A percentile compares a stretch with the other conserved stretches of the same genome.
phyloP scores from a whole-genome alignment of 164 flowering plant species.

The Pachysandra terminalis region DNA sequence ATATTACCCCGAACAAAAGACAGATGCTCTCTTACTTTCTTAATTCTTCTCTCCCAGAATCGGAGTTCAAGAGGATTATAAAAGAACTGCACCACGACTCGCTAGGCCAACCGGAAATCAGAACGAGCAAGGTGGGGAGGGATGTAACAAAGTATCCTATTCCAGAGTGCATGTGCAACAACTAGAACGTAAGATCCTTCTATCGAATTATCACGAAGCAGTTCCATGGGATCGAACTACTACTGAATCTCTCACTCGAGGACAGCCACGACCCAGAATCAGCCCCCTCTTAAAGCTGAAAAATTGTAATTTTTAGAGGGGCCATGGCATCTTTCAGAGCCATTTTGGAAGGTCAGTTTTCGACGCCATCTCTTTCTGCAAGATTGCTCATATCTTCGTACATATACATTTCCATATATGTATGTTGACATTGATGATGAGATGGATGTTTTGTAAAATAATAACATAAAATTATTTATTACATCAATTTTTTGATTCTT shows the following conservation, averaged over 20 bases:
- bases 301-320: not conserved
- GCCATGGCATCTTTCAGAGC: not conserved
- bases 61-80: slow-evolving; percentile 67
- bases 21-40: slow-evolving; percentile 82
- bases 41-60: slow-evolving; percentile 66
- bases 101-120: slow-evolving; percentile 84
- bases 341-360: not conserved
- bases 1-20: slow-evolving; percentile 92
- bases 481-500: no score
- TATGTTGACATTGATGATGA: not conserved
- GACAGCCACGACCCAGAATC: not conserved
- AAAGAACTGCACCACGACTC: slow-evolving; percentile 72
- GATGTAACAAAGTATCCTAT: slow-evolving; percentile 94
- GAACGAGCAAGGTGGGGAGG: slow-evolving; percentile 66
- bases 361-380: not conserved
- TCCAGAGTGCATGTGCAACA: slow-evolving; percentile 97
- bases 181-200: slow-evolving; percentile 4
- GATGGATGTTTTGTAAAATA: not conserved
- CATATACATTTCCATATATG: no score
- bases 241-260: not conserved
- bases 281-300: not conserved
- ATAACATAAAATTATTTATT: no score
- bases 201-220: not conserved
- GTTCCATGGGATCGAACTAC: not conserved
- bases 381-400: not conserved